phyloP scores from a whole-genome alignment of 2,329 filamentous ascomycete species.

The Capronia coronata region DNA sequence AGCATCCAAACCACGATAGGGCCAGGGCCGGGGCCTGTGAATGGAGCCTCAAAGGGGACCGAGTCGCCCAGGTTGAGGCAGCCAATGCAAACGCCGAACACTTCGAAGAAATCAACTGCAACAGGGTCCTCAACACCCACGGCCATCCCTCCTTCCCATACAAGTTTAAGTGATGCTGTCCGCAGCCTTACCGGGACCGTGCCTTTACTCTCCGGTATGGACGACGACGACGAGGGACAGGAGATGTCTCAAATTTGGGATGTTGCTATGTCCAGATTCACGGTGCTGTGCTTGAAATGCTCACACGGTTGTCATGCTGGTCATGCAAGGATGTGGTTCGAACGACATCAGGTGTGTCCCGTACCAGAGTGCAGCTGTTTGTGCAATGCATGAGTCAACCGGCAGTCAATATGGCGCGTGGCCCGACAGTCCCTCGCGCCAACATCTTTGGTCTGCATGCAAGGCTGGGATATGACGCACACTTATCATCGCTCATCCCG shows the following conservation, averaged over 20 bases:
- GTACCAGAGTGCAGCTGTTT: conserved; percentile 51
- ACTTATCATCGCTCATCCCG: no score
- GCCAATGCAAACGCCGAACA: conserved; percentile 19
- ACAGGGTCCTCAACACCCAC: conserved; percentile 29
- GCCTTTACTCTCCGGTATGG: background rate
- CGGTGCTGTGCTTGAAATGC: conserved; percentile 57
- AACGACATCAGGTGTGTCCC: conserved; percentile 48
- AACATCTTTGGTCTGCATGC: no score
- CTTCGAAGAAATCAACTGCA: conserved; percentile 30
- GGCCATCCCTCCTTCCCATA: conserved; percentile 1
- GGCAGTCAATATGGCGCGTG: no score
- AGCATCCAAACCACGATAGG: conserved; percentile 26
- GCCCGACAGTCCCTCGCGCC: no score
- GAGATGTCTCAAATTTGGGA: conserved; percentile 34
- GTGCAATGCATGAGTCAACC: conserved; percentile 38
- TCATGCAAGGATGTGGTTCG: conserved; percentile 58
- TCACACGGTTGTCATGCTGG: conserved; percentile 59
- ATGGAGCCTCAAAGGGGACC: conserved; percentile 26
- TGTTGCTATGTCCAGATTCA: conserved; percentile 46
- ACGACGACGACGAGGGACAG: conserved; percentile 11
- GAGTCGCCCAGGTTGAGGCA: conserved; percentile 12
- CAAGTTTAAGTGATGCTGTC: background rate
- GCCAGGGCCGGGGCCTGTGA: conserved; percentile 6
- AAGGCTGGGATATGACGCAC: no score
- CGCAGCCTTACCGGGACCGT: conserved; percentile 4